Percentiles rank a stretch among this genome's conserved stretches.
Conservation (phyloP, 208 protist genomes). For the Crithidia expoeki region DNA sequence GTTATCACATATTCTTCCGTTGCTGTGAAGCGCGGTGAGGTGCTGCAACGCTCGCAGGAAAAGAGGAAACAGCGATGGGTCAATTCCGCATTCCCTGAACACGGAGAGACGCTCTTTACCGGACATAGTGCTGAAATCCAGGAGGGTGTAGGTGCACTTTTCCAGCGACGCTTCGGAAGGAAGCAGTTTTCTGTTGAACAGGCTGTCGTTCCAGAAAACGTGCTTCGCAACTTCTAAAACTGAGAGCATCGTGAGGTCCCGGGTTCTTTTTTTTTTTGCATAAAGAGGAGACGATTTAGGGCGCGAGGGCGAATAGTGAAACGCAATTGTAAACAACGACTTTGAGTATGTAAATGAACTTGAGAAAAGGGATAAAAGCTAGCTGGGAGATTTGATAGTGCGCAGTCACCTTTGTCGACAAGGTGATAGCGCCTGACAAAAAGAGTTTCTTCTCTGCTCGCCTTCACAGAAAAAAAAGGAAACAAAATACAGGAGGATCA, state of each 20-base stretch:
- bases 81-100: constrained; percentile 74
- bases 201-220: constrained; percentile 84
- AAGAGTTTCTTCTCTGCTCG: too few relatives aligned
- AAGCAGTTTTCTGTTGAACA: constrained; percentile 58
- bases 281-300: too few relatives aligned
- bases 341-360: too few relatives aligned
- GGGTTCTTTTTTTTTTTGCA: too few relatives aligned
- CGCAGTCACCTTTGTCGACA: too few relatives aligned
- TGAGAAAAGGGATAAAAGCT: too few relatives aligned
- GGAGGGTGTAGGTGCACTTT: constrained; percentile 55
- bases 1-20: constrained; percentile 53
- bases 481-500: too few relatives aligned
- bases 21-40: constrained; percentile 62
- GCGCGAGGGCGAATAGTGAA: too few relatives aligned
- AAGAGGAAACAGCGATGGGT: constrained; percentile 69
- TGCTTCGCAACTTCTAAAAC: constrained; percentile 73
- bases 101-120: constrained; percentile 67
- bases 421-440: too few relatives aligned
- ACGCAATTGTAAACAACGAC: too few relatives aligned
- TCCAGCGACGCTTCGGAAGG: constrained; percentile 69
- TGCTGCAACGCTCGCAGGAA: constrained; percentile 83
- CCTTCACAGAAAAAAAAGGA: too few relatives aligned
- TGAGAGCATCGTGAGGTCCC: constrained; percentile 51
- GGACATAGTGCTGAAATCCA: constrained; percentile 79
- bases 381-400: too few relatives aligned